A percentile compares a stretch with the other conserved stretches of the same genome.
Conservation (phyloP, 176 grass and related monocot species). For the Pontederia crassipes region DNA sequence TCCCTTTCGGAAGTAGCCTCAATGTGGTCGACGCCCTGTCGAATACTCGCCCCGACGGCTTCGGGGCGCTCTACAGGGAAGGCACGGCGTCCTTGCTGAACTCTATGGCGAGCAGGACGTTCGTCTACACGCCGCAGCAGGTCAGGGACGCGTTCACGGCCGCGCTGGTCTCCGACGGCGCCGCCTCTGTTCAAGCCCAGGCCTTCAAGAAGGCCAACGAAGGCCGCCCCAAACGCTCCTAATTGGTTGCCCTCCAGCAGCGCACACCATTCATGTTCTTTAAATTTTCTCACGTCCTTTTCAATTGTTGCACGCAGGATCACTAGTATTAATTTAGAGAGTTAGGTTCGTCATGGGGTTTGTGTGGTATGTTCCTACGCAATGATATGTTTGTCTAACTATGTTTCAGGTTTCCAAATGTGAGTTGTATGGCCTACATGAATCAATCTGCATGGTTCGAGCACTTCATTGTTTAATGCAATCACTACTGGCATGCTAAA, state of each 20-base stretch:
- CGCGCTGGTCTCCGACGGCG: conserved; percentile 25
- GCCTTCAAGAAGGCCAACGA: conserved; percentile 67
- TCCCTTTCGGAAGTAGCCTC: conserved; percentile 48
- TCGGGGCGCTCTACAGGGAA: conserved; percentile 66
- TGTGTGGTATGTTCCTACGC: no score
- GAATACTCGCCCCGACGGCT: conserved; percentile 47
- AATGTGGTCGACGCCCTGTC: conserved; percentile 59
- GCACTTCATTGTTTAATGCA: no score
- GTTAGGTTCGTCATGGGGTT: no score
- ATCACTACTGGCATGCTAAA: no score
- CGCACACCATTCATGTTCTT: not conserved
- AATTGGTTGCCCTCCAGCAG: not conserved
- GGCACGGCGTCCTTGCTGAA: conserved; percentile 76
- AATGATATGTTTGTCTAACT: no score
- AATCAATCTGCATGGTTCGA: no score
- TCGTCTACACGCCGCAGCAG: conserved; percentile 51
- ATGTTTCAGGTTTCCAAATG: no score
- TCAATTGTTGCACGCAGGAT: not conserved
- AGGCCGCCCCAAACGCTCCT: conserved; percentile 20
- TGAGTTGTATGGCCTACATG: no score
- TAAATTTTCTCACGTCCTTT: not conserved
- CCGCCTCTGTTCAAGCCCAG: conserved; percentile 45
- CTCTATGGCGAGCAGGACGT: conserved; percentile 52
- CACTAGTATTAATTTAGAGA: no score
- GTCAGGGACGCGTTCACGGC: conserved; percentile 54